Conservation (phyloP, 257 asterid genomes). For the Przewalskia tangutica region DNA sequence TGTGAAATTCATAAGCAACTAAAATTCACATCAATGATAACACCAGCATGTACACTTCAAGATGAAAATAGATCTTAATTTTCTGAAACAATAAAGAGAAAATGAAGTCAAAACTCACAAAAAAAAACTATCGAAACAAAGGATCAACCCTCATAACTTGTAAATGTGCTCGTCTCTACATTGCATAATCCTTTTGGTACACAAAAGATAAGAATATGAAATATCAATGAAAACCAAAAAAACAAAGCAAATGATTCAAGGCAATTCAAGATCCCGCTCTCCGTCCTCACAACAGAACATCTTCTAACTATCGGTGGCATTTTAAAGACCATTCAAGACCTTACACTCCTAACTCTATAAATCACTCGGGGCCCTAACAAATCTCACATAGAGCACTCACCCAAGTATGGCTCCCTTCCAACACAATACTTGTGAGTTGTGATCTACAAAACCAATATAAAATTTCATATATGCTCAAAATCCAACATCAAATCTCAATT, state of each 20-base stretch:
- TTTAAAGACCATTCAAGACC: background rate
- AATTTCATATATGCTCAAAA: background rate
- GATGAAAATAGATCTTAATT: background rate
- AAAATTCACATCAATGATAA: slow-evolving; percentile 1
- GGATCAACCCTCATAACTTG: background rate
- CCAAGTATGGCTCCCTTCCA: background rate
- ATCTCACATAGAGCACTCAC: background rate
- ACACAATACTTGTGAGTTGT: background rate
- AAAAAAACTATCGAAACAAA: background rate
- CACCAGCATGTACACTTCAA: slow-evolving; percentile 10
- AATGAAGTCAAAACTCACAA: background rate
- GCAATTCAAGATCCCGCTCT: background rate
- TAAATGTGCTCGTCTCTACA: background rate
- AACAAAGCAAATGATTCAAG: background rate
- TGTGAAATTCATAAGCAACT: slow-evolving; percentile 10
- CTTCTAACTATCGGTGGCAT: background rate
- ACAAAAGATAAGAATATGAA: background rate
- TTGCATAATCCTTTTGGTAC: background rate
- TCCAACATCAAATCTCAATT: too few relatives aligned
- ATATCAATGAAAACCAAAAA: background rate
- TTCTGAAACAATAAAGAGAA: background rate
- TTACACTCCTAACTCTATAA: background rate
- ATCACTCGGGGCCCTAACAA: background rate
- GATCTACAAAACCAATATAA: background rate
- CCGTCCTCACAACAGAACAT: background rate